Evolutionary conservation across 2,329 filamentous ascomycete genomes (phyloP).

Genomic region (Ilyonectria destructans): DNA sequence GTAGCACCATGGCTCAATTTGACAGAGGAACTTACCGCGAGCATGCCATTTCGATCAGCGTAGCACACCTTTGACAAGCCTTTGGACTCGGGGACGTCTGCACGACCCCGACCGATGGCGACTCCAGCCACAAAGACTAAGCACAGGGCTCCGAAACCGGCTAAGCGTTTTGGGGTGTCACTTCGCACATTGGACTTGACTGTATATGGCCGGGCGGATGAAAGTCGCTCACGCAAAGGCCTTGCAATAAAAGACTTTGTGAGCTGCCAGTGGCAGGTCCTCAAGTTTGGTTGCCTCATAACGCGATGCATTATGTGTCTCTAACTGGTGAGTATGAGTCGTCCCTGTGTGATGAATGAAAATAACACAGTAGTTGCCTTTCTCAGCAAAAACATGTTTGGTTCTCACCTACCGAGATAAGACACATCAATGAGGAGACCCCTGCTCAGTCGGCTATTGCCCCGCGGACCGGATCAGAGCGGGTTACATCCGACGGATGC

Average conservation of each 20-base stretch:
- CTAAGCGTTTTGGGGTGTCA: background rate
- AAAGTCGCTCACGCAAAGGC: background rate
- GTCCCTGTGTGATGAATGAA: background rate
- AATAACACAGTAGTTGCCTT: background rate
- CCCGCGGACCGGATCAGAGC: no score
- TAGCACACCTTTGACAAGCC: slow-evolving; percentile 2
- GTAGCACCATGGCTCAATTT: background rate
- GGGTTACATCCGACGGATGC: no score
- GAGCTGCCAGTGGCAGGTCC: slow-evolving; percentile 1
- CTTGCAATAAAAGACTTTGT: background rate
- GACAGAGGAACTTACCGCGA: background rate
- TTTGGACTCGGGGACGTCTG: background rate
- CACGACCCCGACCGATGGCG: background rate
- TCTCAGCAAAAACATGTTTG: background rate
- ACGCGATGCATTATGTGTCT: background rate
- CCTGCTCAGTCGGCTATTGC: no score
- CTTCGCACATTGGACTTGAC: background rate
- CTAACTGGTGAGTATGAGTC: background rate
- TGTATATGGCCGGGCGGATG: background rate
- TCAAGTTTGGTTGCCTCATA: background rate
- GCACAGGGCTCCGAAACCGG: slow-evolving; percentile 9
- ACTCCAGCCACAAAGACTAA: slow-evolving; percentile 15
- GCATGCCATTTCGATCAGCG: slow-evolving; percentile 16
- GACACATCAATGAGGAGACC: no score
- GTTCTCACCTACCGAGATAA: no score